Base-by-base conservation (phyloP, 805 yeast species). In the Myxozyma lipomycoides region DNA sequence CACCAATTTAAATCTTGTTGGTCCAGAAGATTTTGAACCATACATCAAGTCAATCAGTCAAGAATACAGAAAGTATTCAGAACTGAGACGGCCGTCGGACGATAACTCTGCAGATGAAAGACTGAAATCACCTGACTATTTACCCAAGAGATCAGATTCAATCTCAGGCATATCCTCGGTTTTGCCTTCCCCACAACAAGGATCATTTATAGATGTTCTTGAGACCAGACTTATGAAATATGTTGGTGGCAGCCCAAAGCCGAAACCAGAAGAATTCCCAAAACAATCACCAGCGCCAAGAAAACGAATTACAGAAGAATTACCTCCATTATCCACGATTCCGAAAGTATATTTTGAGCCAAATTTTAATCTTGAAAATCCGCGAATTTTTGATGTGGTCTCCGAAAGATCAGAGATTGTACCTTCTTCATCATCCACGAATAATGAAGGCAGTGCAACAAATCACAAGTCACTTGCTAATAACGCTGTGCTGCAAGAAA, bases 361-460 rank as follows among this genome's bases (percentile, higher is more conserved):
- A 5, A 77, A 81, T 37, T 93, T 93, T 68, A 75, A 86, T 56
- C 73, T 93, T 36, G 97, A 93, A 61, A 88, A 93, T 64, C 96
- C 96, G 4, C 75, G 96, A 49, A 75, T 83, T 1, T 91, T 91
- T 66, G 81, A 82, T 48, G 73, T 78, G 51, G 95, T 90, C 1
- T 75, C 85, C 12, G 88, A 82, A 40, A 78, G 77, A 37, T 70
- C 79, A 1, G 76, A 77, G 18, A 70, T 79, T 19, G 47, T 61
- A 12, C 43, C 59, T 9, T 42, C 59, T 4, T 32, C 45, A n/a
- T 36, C 52, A 3, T 52, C 60, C 18, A 50, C 59, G 5, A 61
- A 60, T 12, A 58, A 66, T 4, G 66, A 67, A 7, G 68, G 64
- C 32, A 61, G 66, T 39, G 64, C 61, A 26, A 61, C 59, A 4